These are phyloP conservation scores for Pyricularia sp. DNA, from an alignment of 2,329 filamentous ascomycete genomes.

Conservation along the genomic window DNA sequence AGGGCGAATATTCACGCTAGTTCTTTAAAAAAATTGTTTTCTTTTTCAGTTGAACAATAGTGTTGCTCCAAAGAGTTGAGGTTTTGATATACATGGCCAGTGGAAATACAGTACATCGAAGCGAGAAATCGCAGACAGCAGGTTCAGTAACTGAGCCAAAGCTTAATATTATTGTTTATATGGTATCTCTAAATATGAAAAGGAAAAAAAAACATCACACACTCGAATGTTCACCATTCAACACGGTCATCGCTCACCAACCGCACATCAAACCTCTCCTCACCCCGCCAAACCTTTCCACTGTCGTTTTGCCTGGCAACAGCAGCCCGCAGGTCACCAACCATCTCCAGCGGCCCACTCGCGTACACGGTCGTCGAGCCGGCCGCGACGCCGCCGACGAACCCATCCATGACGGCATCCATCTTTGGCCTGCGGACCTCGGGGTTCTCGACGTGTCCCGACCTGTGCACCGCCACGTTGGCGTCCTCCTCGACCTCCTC, in stretches of 20 bases:
- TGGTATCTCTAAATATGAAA: not conserved
- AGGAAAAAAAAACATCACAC: not conserved
- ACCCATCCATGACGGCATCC: conserved; percentile 32
- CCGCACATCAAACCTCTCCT: conserved; percentile 44
- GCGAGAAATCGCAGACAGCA: no score
- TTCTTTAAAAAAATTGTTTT: no score
- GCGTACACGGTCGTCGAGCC: conserved; percentile 48
- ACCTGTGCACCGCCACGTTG: conserved; percentile 12
- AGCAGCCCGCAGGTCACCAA: conserved; percentile 42
- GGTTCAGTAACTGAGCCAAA: no score
- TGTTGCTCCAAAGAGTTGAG: no score
- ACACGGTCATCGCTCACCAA: conserved; percentile 53
- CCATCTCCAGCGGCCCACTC: conserved; percentile 52
- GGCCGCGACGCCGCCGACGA: conserved; percentile 33
- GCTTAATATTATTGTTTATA: not conserved
- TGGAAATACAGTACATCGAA: no score
- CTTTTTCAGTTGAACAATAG: no score
- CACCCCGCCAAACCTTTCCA: conserved; percentile 45
- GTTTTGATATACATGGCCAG: no score
- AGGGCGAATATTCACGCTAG: no score
- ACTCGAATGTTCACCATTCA: conserved; percentile 28
- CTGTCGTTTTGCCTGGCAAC: conserved; percentile 46
- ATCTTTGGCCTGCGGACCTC: conserved; percentile 31
- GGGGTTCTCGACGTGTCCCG: conserved; percentile 16
- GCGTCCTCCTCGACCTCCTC: conserved; percentile 14